Evolutionary conservation across 2,329 filamentous ascomycete genomes (phyloP), one percentile per base, ranked within the genome.

Genomic region (Scedosporium aurantiacum): DNA sequence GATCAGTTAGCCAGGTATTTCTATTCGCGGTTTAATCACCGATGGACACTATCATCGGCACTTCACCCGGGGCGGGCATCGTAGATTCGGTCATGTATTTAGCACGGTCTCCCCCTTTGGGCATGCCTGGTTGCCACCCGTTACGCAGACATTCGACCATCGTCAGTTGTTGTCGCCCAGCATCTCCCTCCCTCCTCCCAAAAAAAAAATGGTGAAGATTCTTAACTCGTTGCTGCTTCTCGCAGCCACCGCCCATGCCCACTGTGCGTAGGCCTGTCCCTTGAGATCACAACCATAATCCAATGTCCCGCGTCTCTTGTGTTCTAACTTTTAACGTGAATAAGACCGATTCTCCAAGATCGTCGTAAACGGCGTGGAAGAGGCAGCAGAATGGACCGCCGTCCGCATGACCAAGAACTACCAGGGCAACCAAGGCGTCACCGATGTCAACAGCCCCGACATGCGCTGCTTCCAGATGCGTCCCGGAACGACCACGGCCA

Each of bases 341-440:
- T 27, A 2, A 54, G 50, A 54, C 21, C 50, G 50, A 23, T 54
- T 54, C 50, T 54, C 50, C 25, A 52, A 60, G 27, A 60, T 60
- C 25, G 28, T 52, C n/a, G 43, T 52, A 23, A 37, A 32, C 25
- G 58, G 58, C 21, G 25, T 60, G 7, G 43, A 52, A 23, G 58
- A 60, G 27, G n/a, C 58, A 16, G 47, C 45, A 18, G 58, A 60
- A 14, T 60, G 58, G 58, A 50, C 43, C 45, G 50, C 58, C 47
- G 58, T 60, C 28, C 58, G 58, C 47, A 50, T 37, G 23, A 60
- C 58, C 12, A 60, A 60, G 28, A 60, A 60, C 47, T 60, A 50
- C n/a, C 58, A 50, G 14, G 58, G 74, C 68, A 76, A 76, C 65
- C 66, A 68, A 8, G 74, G 73, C 18, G 73, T 72, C 28, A 66